A percentile compares a stretch with the other conserved stretches of the same genome.
Conservation (phyloP, 768 basidiomycete genomes). For the Nidularia pulvinata region DNA sequence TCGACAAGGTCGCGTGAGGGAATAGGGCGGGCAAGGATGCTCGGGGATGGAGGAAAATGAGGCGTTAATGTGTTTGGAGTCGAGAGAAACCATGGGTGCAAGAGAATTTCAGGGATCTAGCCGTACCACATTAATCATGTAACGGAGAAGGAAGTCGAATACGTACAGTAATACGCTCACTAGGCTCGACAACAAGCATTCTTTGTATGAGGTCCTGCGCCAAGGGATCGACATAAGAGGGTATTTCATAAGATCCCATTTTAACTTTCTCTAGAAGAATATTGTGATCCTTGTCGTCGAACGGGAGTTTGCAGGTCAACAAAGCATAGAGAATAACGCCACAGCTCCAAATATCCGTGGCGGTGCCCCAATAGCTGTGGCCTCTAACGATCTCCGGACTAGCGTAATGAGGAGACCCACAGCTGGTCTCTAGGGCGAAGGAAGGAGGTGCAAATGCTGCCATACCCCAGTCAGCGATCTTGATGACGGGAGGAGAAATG, state of each 20-base stretch:
- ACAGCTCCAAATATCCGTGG: conserved; percentile 96
- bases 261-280: conserved; percentile 85
- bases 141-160: conserved; percentile 1
- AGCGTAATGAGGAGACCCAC: conserved; percentile 96
- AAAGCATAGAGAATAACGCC: conserved; percentile 93
- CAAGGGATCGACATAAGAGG: conserved; percentile 75
- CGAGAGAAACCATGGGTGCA: conserved; percentile 79
- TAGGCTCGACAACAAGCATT: conserved; percentile 90
- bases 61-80: conserved; percentile 43
- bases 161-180: conserved; percentile 78
- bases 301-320: conserved; percentile 88
- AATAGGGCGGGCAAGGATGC: conserved; percentile 70
- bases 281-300: conserved; percentile 88
- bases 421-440: conserved; percentile 89
- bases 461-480: conserved; percentile 99
- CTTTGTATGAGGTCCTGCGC: conserved; percentile 82
- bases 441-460: conserved; percentile 91
- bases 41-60: conserved; percentile 62
- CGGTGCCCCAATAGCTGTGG: conserved; percentile 83
- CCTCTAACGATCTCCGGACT: conserved; percentile 97
- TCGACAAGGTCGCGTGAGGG: conserved; percentile 71
- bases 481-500: conserved; percentile 79
- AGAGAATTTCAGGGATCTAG: conserved; percentile 85
- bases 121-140: not conserved
- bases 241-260: conserved; percentile 83